phyloP scores from a whole-genome alignment of 495 filamentous ascomycete genomes.

The Wilcoxina mikolae region DNA sequence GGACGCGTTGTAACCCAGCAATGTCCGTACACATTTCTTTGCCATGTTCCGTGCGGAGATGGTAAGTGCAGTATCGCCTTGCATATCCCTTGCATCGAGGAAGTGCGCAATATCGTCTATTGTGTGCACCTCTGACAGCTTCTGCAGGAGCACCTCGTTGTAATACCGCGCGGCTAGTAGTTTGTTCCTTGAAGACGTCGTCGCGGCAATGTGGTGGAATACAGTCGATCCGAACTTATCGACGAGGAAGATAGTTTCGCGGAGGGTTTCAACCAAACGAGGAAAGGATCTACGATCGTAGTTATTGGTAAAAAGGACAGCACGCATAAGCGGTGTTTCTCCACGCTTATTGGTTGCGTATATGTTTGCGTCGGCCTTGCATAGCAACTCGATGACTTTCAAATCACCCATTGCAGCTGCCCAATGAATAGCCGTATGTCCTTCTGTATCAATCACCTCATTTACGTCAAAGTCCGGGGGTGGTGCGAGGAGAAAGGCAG shows the following conservation, averaged over 20 bases:
- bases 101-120: conserved; percentile 47
- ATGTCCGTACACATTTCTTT: conserved; percentile 54
- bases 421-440: conserved; percentile 88
- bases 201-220: conserved; percentile 82
- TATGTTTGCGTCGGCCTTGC: conserved; percentile 56
- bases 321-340: conserved; percentile 89
- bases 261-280: conserved; percentile 59
- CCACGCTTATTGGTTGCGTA: conserved; percentile 57
- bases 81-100: conserved; percentile 58
- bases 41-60: conserved; percentile 69
- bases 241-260: conserved; percentile 54
- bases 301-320: conserved; percentile 89
- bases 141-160: conserved; percentile 76
- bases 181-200: conserved; percentile 62
- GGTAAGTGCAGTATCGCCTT: conserved; percentile 78
- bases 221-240: conserved; percentile 71
- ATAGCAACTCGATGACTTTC: conserved; percentile 71
- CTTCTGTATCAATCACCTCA: conserved; percentile 73
- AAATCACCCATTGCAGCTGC: conserved; percentile 96
- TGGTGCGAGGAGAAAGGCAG: conserved; percentile 54
- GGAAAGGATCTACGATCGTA: conserved; percentile 81
- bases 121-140: conserved; percentile 46
- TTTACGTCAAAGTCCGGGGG: conserved; percentile 74
- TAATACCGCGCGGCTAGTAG: conserved; percentile 80
- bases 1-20: conserved; percentile 55